Conservation (phyloP, 2,329 filamentous ascomycete species). For the Penicillium fuscoglaucum region DNA sequence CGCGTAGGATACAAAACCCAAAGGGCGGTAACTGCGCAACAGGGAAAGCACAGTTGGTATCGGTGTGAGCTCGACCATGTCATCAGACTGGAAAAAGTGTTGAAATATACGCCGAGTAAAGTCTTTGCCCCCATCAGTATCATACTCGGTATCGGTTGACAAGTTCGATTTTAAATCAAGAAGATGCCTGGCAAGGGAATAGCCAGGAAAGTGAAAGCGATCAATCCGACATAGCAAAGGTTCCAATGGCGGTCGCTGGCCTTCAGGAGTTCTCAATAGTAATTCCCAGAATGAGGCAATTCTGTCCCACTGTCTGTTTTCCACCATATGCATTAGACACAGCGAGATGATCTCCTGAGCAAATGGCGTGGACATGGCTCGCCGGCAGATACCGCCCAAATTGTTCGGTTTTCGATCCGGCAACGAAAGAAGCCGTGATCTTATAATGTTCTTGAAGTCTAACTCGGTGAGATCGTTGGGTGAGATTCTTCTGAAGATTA, state of each 20-base stretch:
- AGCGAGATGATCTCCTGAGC: slow-evolving; percentile 30
- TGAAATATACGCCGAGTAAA: background rate
- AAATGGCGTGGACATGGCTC: slow-evolving; percentile 34
- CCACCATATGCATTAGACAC: slow-evolving; percentile 34
- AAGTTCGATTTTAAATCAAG: background rate
- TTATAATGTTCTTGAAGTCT: slow-evolving; percentile 49
- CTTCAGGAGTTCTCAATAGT: background rate
- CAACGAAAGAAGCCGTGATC: slow-evolving; percentile 45
- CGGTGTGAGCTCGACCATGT: background rate
- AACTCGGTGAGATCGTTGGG: slow-evolving; percentile 37
- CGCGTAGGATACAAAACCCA: slow-evolving; percentile 25
- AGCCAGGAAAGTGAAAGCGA: background rate
- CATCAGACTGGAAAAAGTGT: background rate
- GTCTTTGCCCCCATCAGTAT: background rate
- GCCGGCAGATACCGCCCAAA: slow-evolving; percentile 44
- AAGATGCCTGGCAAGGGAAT: slow-evolving; percentile 2
- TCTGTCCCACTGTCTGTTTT: slow-evolving; percentile 35
- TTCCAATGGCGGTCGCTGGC: background rate
- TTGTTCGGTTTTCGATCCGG: slow-evolving; percentile 25
- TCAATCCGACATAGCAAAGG: background rate
- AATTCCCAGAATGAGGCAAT: slow-evolving; percentile 23
- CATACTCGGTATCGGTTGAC: no score
- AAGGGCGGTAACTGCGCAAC: slow-evolving; percentile 25
- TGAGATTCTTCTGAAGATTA: slow-evolving; percentile 49
- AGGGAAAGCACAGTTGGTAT: slow-evolving; percentile 23